Evolutionary conservation across 2,329 filamentous ascomycete genomes (phyloP).

Genomic region (Penicillium glabrum): DNA sequence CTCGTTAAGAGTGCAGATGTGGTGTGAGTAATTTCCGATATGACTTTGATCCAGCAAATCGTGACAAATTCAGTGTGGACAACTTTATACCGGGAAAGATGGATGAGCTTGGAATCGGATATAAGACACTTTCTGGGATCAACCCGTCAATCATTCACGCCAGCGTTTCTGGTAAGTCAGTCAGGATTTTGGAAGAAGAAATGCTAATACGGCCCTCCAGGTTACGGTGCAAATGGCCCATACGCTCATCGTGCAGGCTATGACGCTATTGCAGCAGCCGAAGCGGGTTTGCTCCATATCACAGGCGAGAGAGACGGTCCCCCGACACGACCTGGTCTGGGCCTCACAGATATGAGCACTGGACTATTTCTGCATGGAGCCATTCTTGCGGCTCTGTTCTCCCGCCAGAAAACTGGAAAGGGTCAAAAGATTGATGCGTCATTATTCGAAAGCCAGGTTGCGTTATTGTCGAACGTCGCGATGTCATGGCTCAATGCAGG

Average conservation of each 20-base stretch:
- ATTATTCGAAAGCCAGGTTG: constrained; percentile 46
- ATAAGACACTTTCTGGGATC: constrained; percentile 34
- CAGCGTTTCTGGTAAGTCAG: constrained; percentile 39
- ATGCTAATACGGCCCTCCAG: background rate
- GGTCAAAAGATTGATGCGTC: constrained; percentile 48
- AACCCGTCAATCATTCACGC: constrained; percentile 46
- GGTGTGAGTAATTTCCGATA: constrained; percentile 23
- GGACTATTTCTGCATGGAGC: constrained; percentile 49
- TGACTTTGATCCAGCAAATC: background rate
- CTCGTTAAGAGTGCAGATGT: constrained; percentile 41
- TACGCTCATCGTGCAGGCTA: constrained; percentile 46
- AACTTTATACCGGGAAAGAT: constrained; percentile 47
- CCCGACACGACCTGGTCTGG: constrained; percentile 45
- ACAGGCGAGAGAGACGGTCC: constrained; percentile 43
- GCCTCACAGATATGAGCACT: constrained; percentile 47
- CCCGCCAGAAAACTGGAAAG: constrained; percentile 37
- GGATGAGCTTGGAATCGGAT: constrained; percentile 44
- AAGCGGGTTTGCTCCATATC: constrained; percentile 46
- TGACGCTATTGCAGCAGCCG: constrained; percentile 47
- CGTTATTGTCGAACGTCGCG: constrained; percentile 45
- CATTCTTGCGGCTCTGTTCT: constrained; percentile 44
- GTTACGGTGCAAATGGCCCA: constrained; percentile 45
- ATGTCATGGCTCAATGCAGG: constrained; percentile 42
- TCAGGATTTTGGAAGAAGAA: background rate
- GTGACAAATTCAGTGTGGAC: constrained; percentile 32